Evolutionary conservation across 768 basidiomycete species (phyloP).

Genomic region (Phaffia tasmanica): DNA sequence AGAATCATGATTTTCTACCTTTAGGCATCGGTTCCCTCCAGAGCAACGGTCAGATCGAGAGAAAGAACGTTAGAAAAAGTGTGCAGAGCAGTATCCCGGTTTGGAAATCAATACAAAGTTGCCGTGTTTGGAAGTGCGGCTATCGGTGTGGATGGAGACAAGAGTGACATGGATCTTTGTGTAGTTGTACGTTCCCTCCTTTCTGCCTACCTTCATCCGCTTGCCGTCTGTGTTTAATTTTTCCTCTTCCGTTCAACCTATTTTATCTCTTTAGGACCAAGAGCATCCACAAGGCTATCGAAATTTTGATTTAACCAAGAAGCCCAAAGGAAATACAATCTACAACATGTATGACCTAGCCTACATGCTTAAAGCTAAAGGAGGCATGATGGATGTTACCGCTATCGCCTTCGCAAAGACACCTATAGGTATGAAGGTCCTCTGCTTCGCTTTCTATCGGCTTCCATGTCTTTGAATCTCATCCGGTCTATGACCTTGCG

Average conservation of each 20-base stretch:
- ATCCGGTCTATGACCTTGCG: neutral
- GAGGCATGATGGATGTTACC: conserved; percentile 4
- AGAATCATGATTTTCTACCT: neutral
- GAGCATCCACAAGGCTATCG: conserved; percentile 14
- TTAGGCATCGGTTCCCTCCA: conserved; percentile 7
- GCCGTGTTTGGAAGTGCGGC: conserved; percentile 22
- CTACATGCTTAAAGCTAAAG: neutral
- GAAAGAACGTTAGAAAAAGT: conserved; percentile 6
- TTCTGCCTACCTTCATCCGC: neutral
- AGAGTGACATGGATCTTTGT: conserved; percentile 22
- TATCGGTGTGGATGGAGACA: conserved; percentile 19
- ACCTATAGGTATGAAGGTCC: conserved; percentile 13
- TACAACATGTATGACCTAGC: conserved; percentile 19
- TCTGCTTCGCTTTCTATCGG: neutral
- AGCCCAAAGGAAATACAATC: conserved; percentile 11
- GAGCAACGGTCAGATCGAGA: conserved; percentile 1
- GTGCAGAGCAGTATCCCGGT: conserved; percentile 6
- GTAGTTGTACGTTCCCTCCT: conserved; percentile 13
- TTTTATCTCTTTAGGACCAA: neutral
- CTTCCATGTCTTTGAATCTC: too few relatives aligned
- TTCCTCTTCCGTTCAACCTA: neutral
- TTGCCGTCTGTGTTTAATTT: too few relatives aligned
- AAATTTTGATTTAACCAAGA: neutral
- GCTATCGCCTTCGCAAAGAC: conserved; percentile 11
- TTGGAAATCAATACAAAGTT: conserved; percentile 2